A percentile compares a stretch with the other conserved stretches of the same genome.
Evolutionary conservation across 2,329 filamentous ascomycete species (phyloP).

Genomic region (Cladosporium phlei): DNA sequence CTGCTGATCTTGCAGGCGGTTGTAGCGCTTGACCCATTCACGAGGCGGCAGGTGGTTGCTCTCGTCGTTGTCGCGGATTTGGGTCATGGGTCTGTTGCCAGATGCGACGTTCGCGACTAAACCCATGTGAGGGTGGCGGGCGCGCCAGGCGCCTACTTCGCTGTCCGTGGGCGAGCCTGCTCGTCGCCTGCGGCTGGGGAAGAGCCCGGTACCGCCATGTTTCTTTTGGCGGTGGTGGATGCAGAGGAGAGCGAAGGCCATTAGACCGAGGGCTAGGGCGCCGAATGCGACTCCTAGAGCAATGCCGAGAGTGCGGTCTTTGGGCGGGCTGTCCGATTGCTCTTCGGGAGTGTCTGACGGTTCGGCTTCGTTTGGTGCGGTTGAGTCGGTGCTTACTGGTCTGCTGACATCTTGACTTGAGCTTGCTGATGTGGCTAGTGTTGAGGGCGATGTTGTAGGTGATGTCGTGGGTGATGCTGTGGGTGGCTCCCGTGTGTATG

Average conservation of each 20-base stretch:
- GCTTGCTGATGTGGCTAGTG: neutral
- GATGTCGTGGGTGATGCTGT: neutral
- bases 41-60: slow-evolving; percentile 3
- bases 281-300: slow-evolving; percentile 20
- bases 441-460: neutral
- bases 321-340: neutral
- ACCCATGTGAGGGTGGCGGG: slow-evolving; percentile 11
- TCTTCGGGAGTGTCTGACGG: neutral
- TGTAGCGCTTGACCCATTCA: slow-evolving; percentile 14
- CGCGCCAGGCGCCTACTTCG: slow-evolving; percentile 6
- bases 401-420: slow-evolving; percentile 13
- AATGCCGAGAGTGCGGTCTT: slow-evolving; percentile 18
- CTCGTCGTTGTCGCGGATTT: too few relatives aligned
- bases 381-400: slow-evolving; percentile 1
- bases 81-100: neutral
- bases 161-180: slow-evolving; percentile 8
- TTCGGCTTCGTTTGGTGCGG: neutral
- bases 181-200: slow-evolving; percentile 2
- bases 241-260: slow-evolving; percentile 16
- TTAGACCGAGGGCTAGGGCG: slow-evolving; percentile 16
- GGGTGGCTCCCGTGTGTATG: slow-evolving; percentile 10
- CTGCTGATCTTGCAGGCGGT: slow-evolving; percentile 7
- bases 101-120: neutral
- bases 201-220: slow-evolving; percentile 3
- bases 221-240: slow-evolving; percentile 16